Evolutionary conservation across 106 monocot genomes (phyloP).

Genomic region (Posidonia australis): DNA sequence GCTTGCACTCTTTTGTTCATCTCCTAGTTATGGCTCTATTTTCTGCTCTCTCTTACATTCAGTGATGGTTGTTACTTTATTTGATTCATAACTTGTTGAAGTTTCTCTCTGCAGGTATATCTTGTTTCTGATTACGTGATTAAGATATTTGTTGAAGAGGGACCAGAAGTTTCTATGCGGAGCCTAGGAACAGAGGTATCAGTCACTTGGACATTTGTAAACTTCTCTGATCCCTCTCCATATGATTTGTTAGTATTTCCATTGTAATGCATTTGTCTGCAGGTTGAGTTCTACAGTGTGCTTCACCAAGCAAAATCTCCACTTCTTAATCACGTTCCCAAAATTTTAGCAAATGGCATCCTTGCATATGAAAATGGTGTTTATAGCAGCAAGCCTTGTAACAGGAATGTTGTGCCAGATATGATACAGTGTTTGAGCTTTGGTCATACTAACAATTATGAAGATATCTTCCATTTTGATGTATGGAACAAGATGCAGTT

Average conservation of each 20-base stretch:
- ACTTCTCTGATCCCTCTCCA: background rate
- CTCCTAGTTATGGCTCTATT: too few species aligned
- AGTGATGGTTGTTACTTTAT: background rate
- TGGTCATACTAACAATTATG: background rate
- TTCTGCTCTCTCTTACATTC: background rate
- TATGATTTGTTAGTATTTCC: constrained; percentile 8
- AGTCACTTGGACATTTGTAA: constrained; percentile 1
- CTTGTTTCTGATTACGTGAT: constrained; percentile 70
- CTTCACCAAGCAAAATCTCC: constrained; percentile 45
- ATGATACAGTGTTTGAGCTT: background rate
- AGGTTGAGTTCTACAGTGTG: constrained; percentile 82
- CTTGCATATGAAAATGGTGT: constrained; percentile 39
- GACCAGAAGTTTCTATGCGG: constrained; percentile 44
- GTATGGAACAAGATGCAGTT: constrained; percentile 70
- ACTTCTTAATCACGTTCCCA: constrained; percentile 66
- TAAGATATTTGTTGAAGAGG: constrained; percentile 84
- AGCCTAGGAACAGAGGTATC: constrained; percentile 82
- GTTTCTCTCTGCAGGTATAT: constrained; percentile 57
- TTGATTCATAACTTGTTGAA: background rate
- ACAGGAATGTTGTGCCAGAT: constrained; percentile 60
- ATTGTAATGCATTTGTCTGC: constrained; percentile 10
- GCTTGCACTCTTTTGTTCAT: too few species aligned
- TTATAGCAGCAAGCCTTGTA: constrained; percentile 45
- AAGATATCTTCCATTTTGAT: constrained; percentile 45
- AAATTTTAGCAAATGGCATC: constrained; percentile 66